Base-by-base conservation (phyloP, 208 protist genomes). In the Leptomonas pyrrhocoris region DNA sequence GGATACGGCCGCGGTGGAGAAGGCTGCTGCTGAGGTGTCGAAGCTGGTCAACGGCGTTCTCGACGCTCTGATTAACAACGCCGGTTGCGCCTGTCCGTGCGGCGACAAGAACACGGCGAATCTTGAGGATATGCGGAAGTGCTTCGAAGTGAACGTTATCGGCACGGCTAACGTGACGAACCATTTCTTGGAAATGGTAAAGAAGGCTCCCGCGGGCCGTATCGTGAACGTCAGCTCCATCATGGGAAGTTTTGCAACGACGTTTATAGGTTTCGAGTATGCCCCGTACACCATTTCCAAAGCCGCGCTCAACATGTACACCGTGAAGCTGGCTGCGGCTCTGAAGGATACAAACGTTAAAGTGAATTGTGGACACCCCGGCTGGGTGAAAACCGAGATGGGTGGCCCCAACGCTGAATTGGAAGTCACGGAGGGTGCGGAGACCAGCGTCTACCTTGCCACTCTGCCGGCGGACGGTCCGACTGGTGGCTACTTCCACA, bases 221-320 rank as follows among this genome's bases (percentile, higher is more conserved):
- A 89, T 94, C 50, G 85, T 94, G n/a, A 92, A 90, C 42, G 74
- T 94, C 28, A 69, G 80, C 38, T 87, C 89, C 15, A 82, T 83
- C 48, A 88, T 91, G 79, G 88, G 74, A 43, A 90, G 83, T 45
- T 78, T 84, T n/a, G n/a, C 63, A 27, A 50, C 76, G 13, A 31
- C 73, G 34, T 16, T 51, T 8, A 43, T 28, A 16, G 28, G 51
- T 2, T 42, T 83, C 23, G 65, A 61, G 11, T 58, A 50, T 16
- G 68, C 61, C 16, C 63, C 83, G 1, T 94, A 92, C 75, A 86
- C 74, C 36, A 68, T 79, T 25, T 87, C 81, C 25, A 94, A 92
- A 76, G 75, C 89, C n/a, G 85, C 86, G 25, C 68, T 94, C 38
- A 94, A 94, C 74, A 89, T 92, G 84, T 90, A 94, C 80, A 92